Conservation (phyloP, 108 stramenopile species). For the Nitzschia inconspicua region DNA sequence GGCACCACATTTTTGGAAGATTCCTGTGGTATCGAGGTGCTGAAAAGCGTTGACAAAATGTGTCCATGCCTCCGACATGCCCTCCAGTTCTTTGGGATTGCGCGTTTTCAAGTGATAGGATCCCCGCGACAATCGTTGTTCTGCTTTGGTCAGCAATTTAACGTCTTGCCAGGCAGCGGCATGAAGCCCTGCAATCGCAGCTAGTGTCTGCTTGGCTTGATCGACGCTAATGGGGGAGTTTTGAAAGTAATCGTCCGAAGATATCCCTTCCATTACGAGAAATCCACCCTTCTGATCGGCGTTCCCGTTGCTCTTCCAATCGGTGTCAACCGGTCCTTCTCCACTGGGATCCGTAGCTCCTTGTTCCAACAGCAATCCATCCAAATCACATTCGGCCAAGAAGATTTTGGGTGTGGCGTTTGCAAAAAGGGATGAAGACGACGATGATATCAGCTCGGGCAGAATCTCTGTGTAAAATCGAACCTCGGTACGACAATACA, state of each 20-base stretch:
- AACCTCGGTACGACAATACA: constrained; percentile 71
- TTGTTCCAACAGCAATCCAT: constrained; percentile 58
- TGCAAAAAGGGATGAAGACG: constrained; percentile 1
- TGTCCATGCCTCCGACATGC: constrained; percentile 55
- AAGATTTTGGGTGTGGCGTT: constrained; percentile 34
- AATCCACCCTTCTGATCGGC: constrained; percentile 19
- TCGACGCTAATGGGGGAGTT: constrained; percentile 50
- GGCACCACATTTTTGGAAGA: constrained; percentile 17
- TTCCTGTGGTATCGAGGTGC: constrained; percentile 6
- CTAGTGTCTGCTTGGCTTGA: constrained; percentile 43
- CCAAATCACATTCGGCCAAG: constrained; percentile 40
- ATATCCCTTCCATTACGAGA: constrained; percentile 38
- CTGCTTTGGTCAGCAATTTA: constrained; percentile 36
- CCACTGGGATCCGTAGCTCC: constrained; percentile 39
- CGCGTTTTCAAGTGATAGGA: constrained; percentile 65
- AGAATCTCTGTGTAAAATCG: constrained; percentile 71
- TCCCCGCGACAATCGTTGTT: constrained; percentile 44
- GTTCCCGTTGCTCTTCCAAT: constrained; percentile 4
- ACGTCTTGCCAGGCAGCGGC: constrained; percentile 62
- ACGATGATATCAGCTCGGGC: constrained; percentile 25
- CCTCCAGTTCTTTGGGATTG: constrained; percentile 64
- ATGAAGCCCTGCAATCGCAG: constrained; percentile 66
- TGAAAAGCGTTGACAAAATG: constrained; percentile 40
- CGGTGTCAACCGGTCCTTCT: constrained; percentile 4
- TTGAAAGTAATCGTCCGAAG: constrained; percentile 50